phyloP scores from a whole-genome alignment of 345 rosid genomes.

The Gossypium mustelinum region DNA sequence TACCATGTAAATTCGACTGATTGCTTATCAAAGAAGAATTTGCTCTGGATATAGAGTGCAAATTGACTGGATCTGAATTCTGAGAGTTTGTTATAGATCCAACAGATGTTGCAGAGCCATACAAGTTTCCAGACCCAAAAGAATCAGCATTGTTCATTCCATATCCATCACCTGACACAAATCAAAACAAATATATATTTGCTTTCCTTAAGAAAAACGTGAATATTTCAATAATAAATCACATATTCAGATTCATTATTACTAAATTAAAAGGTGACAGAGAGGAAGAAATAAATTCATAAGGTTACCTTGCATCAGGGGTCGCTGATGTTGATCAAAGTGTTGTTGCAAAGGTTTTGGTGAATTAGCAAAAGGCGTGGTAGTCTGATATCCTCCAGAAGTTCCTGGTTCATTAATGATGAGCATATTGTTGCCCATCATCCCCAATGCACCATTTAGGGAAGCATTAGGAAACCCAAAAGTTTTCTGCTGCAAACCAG shows the following conservation, averaged over 20 bases:
- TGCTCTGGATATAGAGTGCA: slow-evolving; percentile 57
- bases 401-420: slow-evolving; percentile 45
- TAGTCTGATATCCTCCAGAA: slow-evolving; percentile 54
- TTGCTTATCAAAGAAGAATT: slow-evolving; percentile 45
- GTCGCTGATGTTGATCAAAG: slow-evolving; percentile 63
- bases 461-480: slow-evolving; percentile 62
- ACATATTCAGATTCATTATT: slow-evolving; percentile 12
- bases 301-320: slow-evolving; percentile 54
- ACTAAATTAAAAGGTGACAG: slow-evolving; percentile 2
- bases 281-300: slow-evolving; percentile 7
- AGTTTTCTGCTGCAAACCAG: slow-evolving; percentile 67
- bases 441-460: slow-evolving; percentile 57
- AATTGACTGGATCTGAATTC: slow-evolving; percentile 39
- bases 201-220: not conserved
- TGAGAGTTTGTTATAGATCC: slow-evolving; percentile 53
- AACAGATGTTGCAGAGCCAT: slow-evolving; percentile 45
- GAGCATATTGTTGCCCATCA: slow-evolving; percentile 49
- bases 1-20: slow-evolving; percentile 46
- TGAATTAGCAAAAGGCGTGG: slow-evolving; percentile 46
- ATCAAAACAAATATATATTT: not conserved
- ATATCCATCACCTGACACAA: slow-evolving; percentile 65
- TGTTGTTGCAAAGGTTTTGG: slow-evolving; percentile 58
- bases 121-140: slow-evolving; percentile 57
- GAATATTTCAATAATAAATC: slow-evolving; percentile 15
- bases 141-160: slow-evolving; percentile 50